These are phyloP conservation scores for Calonectria ilicicola DNA, from an alignment of 2,329 filamentous ascomycete genomes.

Conservation along the genomic window DNA sequence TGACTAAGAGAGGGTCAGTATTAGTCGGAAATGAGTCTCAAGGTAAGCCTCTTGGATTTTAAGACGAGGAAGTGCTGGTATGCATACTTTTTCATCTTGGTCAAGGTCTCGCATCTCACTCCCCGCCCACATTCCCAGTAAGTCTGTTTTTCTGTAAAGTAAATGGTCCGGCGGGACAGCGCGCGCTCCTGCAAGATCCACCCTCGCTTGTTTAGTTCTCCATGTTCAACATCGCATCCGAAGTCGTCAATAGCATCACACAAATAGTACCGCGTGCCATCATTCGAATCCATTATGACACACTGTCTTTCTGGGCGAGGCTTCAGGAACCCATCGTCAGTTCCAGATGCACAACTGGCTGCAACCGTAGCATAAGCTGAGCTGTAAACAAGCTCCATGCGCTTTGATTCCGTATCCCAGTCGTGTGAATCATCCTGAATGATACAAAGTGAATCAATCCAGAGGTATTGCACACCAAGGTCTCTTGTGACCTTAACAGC, in stretches of 20 bases:
- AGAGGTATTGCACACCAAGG: not conserved
- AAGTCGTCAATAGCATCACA: slow-evolving; percentile 33
- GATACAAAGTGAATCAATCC: slow-evolving; percentile 18
- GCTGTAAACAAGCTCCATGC: not conserved
- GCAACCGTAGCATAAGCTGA: not conserved
- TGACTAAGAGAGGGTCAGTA: slow-evolving; percentile 2
- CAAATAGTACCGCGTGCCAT: slow-evolving; percentile 5
- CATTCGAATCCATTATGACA: slow-evolving; percentile 2
- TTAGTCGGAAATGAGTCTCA: no score
- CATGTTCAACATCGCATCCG: slow-evolving; percentile 22
- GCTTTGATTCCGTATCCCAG: not conserved
- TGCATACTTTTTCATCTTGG: slow-evolving; percentile 30
- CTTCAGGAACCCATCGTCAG: not conserved
- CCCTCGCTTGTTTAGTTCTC: slow-evolving; percentile 14
- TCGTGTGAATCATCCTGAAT: not conserved
- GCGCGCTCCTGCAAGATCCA: slow-evolving; percentile 29
- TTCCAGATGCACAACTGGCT: not conserved
- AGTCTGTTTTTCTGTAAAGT: slow-evolving; percentile 28
- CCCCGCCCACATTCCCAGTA: slow-evolving; percentile 37
- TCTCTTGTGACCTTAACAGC: not conserved
- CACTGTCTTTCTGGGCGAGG: slow-evolving; percentile 3
- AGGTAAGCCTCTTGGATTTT: not conserved
- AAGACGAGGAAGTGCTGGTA: not conserved
- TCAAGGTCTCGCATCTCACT: slow-evolving; percentile 28
- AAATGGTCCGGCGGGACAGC: slow-evolving; percentile 31